phyloP scores from a whole-genome alignment of 495 filamentous ascomycete species.

The Penicillium ochrochloron region DNA sequence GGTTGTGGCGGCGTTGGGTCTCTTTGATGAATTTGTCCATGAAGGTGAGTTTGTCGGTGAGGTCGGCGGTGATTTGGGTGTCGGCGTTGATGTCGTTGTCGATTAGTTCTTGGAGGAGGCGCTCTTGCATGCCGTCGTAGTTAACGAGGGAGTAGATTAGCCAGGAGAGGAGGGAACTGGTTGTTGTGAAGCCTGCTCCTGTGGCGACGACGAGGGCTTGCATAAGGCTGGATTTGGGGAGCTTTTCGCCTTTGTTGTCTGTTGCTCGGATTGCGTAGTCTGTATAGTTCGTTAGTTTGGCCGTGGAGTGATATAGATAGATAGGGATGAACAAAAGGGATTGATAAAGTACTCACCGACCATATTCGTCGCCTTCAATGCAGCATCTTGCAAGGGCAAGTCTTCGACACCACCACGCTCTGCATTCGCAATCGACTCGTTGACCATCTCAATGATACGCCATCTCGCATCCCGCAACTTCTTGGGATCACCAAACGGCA shows the following conservation, averaged over 20 bases:
- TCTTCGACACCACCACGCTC: conserved; percentile 37
- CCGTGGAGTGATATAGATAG: background rate
- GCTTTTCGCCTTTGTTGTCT: conserved; percentile 55
- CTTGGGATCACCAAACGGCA: conserved; percentile 57
- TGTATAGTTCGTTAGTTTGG: background rate
- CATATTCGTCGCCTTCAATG: conserved; percentile 49
- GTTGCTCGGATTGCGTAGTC: conserved; percentile 52
- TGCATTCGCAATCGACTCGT: conserved; percentile 38
- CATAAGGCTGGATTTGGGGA: conserved; percentile 44
- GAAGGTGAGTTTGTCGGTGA: conserved; percentile 41
- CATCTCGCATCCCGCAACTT: conserved; percentile 31
- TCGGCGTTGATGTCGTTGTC: conserved; percentile 48
- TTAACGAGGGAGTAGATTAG: conserved; percentile 51
- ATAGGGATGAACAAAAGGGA: background rate
- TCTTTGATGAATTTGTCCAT: conserved; percentile 62
- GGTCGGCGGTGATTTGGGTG: conserved; percentile 34
- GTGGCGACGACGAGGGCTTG: conserved; percentile 33
- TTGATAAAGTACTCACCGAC: conserved; percentile 27
- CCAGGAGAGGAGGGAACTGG: conserved; percentile 48
- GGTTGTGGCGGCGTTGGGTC: conserved; percentile 57
- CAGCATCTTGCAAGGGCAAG: conserved; percentile 53
- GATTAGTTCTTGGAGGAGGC: conserved; percentile 56
- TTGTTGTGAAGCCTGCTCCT: conserved; percentile 35
- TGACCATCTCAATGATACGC: conserved; percentile 34
- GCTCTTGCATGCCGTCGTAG: conserved; percentile 55